Conservation (phyloP, 2,329 filamentous ascomycete genomes). For the Fusarium anthophilum region DNA sequence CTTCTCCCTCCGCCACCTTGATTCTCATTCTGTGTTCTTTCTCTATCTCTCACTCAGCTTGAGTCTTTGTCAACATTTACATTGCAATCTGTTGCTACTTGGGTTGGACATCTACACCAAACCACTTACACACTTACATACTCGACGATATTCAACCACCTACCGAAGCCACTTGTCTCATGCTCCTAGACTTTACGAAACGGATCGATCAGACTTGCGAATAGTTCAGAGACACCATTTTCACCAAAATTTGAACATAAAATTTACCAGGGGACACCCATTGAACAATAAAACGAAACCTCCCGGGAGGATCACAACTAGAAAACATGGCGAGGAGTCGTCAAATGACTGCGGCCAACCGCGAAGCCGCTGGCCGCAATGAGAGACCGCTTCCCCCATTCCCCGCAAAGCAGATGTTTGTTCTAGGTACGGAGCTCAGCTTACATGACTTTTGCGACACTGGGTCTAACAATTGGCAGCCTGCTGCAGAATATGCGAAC, state of each 20-base stretch:
- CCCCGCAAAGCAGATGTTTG: conserved; percentile 59
- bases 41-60: conserved; percentile 14
- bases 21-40: conserved; percentile 11
- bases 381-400: conserved; percentile 46
- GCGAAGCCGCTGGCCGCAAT: conserved; percentile 35
- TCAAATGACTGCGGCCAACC: conserved; percentile 36
- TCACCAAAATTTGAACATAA: background rate
- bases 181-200: conserved; percentile 6
- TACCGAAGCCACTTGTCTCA: conserved; percentile 9
- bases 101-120: background rate
- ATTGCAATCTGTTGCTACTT: background rate
- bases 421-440: conserved; percentile 54
- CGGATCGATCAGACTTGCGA: conserved; percentile 14
- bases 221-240: background rate
- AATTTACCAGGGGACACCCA: background rate
- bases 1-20: conserved; percentile 27
- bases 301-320: conserved; percentile 18
- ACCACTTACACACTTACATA: background rate
- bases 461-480: conserved; percentile 59
- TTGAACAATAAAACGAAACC: conserved; percentile 1
- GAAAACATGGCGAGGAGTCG: conserved; percentile 45
- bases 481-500: conserved; percentile 95
- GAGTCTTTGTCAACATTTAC: background rate
- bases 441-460: background rate
- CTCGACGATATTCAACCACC: conserved; percentile 19